A percentile compares a stretch with the other conserved stretches of the same genome.
These are phyloP conservation scores for Apiotrichum akiyoshidainum DNA, from an alignment of 1,284 basidiomycete species.

Conservation along the genomic window DNA sequence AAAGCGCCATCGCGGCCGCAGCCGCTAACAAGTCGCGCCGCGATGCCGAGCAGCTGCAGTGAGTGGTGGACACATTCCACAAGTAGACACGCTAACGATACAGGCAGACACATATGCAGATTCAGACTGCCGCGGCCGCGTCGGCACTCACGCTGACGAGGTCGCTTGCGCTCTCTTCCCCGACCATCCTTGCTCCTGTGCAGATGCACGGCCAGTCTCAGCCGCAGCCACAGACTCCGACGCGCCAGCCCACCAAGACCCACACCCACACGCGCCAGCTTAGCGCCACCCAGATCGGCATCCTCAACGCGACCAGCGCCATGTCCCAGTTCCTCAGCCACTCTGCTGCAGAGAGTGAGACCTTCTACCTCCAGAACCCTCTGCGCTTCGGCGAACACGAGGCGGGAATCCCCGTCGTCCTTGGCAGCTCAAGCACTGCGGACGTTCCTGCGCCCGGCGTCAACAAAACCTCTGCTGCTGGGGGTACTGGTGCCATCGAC, in stretches of 20 bases:
- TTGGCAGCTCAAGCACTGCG: not conserved
- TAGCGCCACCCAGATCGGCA: not conserved
- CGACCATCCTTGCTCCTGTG: not conserved
- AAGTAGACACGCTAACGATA: not conserved
- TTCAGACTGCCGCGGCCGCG: not conserved
- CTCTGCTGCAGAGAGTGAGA: not conserved
- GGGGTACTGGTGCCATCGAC: not conserved
- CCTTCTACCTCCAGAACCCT: slow-evolving; percentile 4
- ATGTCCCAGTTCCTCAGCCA: not conserved
- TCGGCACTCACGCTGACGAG: not conserved
- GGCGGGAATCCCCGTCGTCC: not conserved
- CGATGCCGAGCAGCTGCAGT: slow-evolving; percentile 5
- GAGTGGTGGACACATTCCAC: not conserved
- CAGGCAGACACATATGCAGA: not conserved
- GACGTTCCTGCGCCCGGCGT: slow-evolving; percentile 4
- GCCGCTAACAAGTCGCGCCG: slow-evolving; percentile 5
- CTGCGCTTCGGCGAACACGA: not conserved
- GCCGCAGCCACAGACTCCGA: too few species aligned
- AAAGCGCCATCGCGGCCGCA: slow-evolving; percentile 8
- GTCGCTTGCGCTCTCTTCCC: not conserved
- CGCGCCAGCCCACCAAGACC: too few species aligned
- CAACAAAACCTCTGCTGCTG: too few species aligned
- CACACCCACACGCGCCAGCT: too few species aligned
- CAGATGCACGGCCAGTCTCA: too few species aligned
- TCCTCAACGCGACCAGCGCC: not conserved